Evolutionary conservation across 352 stramenopile genomes (phyloP).

Genomic region (Phytophthora crassamura): DNA sequence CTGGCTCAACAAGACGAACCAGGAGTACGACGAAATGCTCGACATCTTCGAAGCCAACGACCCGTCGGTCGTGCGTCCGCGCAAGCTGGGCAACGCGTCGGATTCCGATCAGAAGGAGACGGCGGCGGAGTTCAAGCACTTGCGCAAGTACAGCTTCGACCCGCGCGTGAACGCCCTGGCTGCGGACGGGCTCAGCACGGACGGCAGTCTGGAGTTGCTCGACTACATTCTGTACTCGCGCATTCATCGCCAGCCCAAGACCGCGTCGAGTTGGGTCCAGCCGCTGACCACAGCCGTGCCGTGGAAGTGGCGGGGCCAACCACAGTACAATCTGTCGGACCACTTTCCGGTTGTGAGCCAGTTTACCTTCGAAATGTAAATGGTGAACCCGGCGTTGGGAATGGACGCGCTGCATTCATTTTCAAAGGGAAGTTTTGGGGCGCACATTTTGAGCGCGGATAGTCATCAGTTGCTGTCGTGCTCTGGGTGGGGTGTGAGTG

Average conservation of each 20-base stretch:
- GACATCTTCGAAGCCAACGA: conserved; percentile 64
- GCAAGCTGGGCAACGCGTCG: conserved; percentile 24
- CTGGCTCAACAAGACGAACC: conserved; percentile 74
- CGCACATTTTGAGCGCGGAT: neutral
- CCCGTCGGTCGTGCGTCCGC: conserved; percentile 38
- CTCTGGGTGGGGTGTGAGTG: conserved; percentile 27
- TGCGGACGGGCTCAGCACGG: conserved; percentile 69
- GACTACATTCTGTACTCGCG: conserved; percentile 78
- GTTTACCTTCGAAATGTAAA: conserved; percentile 80
- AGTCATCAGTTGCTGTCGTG: too few relatives aligned
- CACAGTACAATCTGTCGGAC: conserved; percentile 80
- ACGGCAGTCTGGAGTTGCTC: conserved; percentile 75
- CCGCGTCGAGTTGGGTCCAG: conserved; percentile 65
- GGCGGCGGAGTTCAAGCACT: conserved; percentile 42
- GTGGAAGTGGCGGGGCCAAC: conserved; percentile 67
- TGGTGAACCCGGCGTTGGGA: neutral
- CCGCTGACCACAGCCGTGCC: conserved; percentile 56
- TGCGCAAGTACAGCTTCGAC: conserved; percentile 75
- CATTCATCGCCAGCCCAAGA: conserved; percentile 59
- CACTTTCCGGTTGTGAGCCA: conserved; percentile 78
- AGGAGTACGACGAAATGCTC: conserved; percentile 87
- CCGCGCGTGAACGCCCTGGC: conserved; percentile 71
- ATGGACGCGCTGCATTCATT: conserved; percentile 18
- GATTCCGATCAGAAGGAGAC: conserved; percentile 35
- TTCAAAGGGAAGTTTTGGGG: neutral